Evolutionary conservation across 2,329 filamentous ascomycete species (phyloP).

Genomic region (Phoma sp.): DNA sequence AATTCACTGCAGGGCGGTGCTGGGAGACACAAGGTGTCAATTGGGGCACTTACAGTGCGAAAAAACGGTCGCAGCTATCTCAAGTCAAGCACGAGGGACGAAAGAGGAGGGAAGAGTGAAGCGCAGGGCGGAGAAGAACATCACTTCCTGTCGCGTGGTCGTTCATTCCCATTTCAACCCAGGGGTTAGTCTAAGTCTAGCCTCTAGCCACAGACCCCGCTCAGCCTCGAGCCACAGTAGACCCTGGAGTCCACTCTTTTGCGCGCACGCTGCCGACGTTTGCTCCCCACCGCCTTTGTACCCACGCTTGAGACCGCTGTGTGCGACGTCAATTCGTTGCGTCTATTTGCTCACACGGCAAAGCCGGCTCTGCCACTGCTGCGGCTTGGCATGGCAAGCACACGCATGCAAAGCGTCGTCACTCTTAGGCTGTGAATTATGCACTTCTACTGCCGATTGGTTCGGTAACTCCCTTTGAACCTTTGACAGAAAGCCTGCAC

Average conservation of each 20-base stretch:
- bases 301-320: background rate
- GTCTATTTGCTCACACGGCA: slow-evolving; percentile 8
- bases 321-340: background rate
- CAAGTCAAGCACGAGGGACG: background rate
- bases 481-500: slow-evolving; percentile 6
- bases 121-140: slow-evolving; percentile 8
- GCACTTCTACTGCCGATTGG: slow-evolving; percentile 14
- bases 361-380: slow-evolving; percentile 10
- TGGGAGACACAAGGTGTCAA: background rate
- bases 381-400: slow-evolving; percentile 15
- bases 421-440: slow-evolving; percentile 4
- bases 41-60: slow-evolving; percentile 9
- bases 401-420: slow-evolving; percentile 15
- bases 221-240: slow-evolving; percentile 10
- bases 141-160: slow-evolving; percentile 16
- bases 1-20: background rate
- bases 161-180: slow-evolving; percentile 5
- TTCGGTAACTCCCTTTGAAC: background rate
- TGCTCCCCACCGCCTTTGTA: background rate
- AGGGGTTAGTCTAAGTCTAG: slow-evolving; percentile 1
- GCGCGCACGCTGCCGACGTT: background rate
- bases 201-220: slow-evolving; percentile 7
- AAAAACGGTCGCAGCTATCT: background rate
- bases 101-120: slow-evolving; percentile 3
- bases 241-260: slow-evolving; percentile 7